Conservation (phyloP, 2,329 filamentous ascomycete genomes). For the Beauveria varroae region DNA sequence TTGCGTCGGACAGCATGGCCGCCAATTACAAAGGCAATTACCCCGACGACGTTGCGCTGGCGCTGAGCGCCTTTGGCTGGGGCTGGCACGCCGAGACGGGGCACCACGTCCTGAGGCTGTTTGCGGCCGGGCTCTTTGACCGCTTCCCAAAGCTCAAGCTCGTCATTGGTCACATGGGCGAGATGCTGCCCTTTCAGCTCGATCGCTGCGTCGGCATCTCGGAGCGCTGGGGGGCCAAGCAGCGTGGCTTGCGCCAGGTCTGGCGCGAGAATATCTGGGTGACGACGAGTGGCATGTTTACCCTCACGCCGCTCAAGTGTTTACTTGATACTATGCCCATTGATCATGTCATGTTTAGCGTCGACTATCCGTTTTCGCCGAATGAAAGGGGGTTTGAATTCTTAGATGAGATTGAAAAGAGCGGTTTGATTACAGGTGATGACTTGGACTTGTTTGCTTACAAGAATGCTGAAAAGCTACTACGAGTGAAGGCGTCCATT, state of each 20-base stretch:
- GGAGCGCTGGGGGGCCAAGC: conserved; percentile 22
- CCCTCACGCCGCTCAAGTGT: conserved; percentile 37
- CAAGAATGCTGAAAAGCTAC: conserved; percentile 42
- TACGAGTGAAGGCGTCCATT: conserved; percentile 23
- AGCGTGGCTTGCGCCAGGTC: conserved; percentile 36
- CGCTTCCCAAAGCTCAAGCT: conserved; percentile 29
- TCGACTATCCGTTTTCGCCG: conserved; percentile 49
- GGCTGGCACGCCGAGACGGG: conserved; percentile 46
- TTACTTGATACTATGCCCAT: conserved; percentile 35
- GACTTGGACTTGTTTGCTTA: conserved; percentile 42
- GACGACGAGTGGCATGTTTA: conserved; percentile 48
- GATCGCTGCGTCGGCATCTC: conserved; percentile 33
- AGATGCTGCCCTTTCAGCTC: conserved; percentile 47
- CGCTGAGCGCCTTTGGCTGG: conserved; percentile 34
- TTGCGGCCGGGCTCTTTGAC: conserved; percentile 28
- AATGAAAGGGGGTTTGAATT: conserved; percentile 41
- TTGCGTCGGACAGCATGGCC: conserved; percentile 22
- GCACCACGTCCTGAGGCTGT: conserved; percentile 30
- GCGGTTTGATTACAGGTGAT: conserved; percentile 40
- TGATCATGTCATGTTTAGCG: conserved; percentile 47
- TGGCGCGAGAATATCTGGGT: conserved; percentile 51
- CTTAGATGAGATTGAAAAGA: conserved; percentile 39
- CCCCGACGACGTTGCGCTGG: conserved; percentile 18
- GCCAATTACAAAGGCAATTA: conserved; percentile 22
- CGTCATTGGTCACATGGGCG: conserved; percentile 33